phyloP scores from a whole-genome alignment of 495 filamentous ascomycete genomes.

The Xylaria castorea region DNA sequence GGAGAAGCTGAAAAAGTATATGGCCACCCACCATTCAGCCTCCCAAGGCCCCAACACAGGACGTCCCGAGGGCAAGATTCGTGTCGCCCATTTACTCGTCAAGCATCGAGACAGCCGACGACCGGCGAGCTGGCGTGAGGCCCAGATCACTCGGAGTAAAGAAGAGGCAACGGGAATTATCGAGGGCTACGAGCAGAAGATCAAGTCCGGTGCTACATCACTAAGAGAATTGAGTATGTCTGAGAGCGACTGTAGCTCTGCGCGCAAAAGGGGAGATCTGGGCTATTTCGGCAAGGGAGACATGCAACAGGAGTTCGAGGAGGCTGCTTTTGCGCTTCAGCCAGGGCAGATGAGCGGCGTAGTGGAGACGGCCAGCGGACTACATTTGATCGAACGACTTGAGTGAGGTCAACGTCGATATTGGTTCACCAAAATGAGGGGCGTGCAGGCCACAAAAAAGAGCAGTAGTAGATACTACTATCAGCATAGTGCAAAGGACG shows the following conservation, averaged over 20 bases:
- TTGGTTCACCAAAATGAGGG: neutral
- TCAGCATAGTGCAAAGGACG: neutral
- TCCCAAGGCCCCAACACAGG: slow-evolving; percentile 56
- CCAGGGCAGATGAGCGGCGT: slow-evolving; percentile 83
- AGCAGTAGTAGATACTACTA: neutral
- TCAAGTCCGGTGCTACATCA: slow-evolving; percentile 67
- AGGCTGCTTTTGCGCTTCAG: slow-evolving; percentile 86
- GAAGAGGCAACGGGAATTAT: slow-evolving; percentile 84
- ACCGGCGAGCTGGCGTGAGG: slow-evolving; percentile 90
- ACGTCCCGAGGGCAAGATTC: slow-evolving; percentile 81
- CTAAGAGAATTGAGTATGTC: slow-evolving; percentile 83
- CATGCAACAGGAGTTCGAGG: slow-evolving; percentile 99
- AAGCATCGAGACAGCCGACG: slow-evolving; percentile 89
- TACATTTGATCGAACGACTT: slow-evolving; percentile 86
- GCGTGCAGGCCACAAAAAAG: neutral
- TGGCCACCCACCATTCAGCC: slow-evolving; percentile 79
- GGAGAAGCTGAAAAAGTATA: slow-evolving; percentile 89
- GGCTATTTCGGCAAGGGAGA: slow-evolving; percentile 92
- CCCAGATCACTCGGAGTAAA: slow-evolving; percentile 84
- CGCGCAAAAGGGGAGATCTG: slow-evolving; percentile 91
- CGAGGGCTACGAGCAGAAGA: slow-evolving; percentile 71
- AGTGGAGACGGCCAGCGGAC: slow-evolving; percentile 90
- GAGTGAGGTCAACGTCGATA: slow-evolving; percentile 27
- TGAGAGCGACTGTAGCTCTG: slow-evolving; percentile 95
- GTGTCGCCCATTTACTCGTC: slow-evolving; percentile 86